Base-by-base conservation (phyloP, 768 basidiomycete genomes). In the Thelephora ganbajun region DNA sequence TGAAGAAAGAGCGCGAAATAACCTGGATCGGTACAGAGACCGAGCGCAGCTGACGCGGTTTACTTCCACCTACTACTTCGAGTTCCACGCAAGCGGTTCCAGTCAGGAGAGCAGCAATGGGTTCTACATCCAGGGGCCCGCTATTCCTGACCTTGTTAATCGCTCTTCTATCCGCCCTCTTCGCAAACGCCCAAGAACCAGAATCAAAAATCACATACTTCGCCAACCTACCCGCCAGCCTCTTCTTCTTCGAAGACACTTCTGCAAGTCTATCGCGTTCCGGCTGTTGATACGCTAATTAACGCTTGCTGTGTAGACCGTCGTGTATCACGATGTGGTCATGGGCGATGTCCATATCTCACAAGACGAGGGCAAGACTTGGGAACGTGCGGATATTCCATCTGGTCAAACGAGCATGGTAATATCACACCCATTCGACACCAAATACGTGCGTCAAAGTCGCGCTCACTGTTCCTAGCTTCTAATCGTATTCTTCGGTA, bases 171-270 rank as follows among this genome's bases (percentile, higher is more conserved):
- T 33, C 39, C 2, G 12, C 20, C n/a, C n/a, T 35, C 30, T 36
- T 49, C 19, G 43, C 49, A 5, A 20, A 41, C 2, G 54, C 54
- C n/a, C 72, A 71, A 57, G 58, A 71, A 22, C 80, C 79, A 54
- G 59, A 71, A 50, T 65, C 72, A 52, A 51, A 63, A 5, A 54
- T 80, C 46, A 71, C 64, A 33, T 65, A 69, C 48, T 87, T 94
- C 62, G 57, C 74, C 43, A 84, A 85, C 61, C 66, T 86, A 33
- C 90, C 91, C 7, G 74, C 74, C 11, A 71, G 74, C 55, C 59
- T 94, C 46, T 86, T 84, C 68, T 97, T 91, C 72, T 96, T 98
- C 65, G 87, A 97, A 52, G 94, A 96, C 65, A 82, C 88, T 6
- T 64, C 81, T 26, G 93, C 93, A 55, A 55, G 83, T 69, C 19